Evolutionary conservation across 495 filamentous ascomycete species (phyloP).

Genomic region (Daldinia bambusicola): DNA sequence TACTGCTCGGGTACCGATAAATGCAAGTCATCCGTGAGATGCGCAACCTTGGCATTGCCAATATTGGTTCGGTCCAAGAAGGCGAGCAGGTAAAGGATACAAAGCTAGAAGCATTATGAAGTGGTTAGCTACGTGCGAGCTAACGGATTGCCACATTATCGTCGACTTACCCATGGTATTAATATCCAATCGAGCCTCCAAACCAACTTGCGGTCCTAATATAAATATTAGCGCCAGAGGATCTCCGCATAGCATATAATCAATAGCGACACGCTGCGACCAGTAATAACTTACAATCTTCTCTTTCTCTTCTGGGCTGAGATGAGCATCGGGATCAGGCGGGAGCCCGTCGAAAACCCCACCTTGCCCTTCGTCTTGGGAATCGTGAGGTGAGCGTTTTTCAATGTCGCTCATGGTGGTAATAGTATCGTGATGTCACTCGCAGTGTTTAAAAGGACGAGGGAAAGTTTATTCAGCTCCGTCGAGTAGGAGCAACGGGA

Average conservation of each 20-base stretch:
- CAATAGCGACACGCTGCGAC: background rate
- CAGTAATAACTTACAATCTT: slow-evolving; percentile 64
- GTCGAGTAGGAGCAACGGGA: background rate
- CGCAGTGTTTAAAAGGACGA: background rate
- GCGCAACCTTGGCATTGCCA: slow-evolving; percentile 88
- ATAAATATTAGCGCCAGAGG: slow-evolving; percentile 23
- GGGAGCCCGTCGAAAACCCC: slow-evolving; percentile 41
- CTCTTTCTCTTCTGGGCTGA: slow-evolving; percentile 73
- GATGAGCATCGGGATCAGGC: slow-evolving; percentile 72
- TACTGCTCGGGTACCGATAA: slow-evolving; percentile 63
- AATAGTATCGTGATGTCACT: background rate
- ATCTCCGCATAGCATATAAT: background rate
- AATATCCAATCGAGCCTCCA: slow-evolving; percentile 77
- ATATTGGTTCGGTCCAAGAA: slow-evolving; percentile 89
- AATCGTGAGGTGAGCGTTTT: slow-evolving; percentile 48
- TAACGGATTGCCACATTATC: background rate
- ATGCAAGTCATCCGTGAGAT: slow-evolving; percentile 70
- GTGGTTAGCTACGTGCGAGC: slow-evolving; percentile 13
- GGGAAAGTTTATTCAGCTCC: background rate
- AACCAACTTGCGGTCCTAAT: slow-evolving; percentile 71
- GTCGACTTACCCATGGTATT: slow-evolving; percentile 72
- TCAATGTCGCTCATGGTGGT: slow-evolving; percentile 47
- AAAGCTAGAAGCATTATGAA: slow-evolving; percentile 58
- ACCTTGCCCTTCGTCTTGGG: slow-evolving; percentile 46
- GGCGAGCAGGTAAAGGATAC: slow-evolving; percentile 82